Conservation (phyloP, 768 basidiomycete genomes). For the Lentinula sp. region DNA sequence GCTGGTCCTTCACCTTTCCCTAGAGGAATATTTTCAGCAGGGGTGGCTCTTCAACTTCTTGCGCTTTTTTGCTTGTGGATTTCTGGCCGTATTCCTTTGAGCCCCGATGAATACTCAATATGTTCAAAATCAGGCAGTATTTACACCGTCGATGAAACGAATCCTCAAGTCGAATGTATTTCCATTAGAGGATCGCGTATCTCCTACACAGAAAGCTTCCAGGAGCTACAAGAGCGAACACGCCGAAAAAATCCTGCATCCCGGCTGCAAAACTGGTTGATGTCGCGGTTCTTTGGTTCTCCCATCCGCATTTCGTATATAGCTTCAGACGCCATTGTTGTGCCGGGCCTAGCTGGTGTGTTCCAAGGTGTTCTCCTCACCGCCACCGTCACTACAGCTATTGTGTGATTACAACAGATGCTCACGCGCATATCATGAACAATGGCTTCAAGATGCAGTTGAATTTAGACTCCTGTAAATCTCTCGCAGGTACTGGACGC, state of each 20-base stretch:
- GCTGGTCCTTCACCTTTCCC: background rate
- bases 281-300: slow-evolving; percentile 7
- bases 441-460: slow-evolving; percentile 71
- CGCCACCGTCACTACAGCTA: background rate
- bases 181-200: slow-evolving; percentile 44
- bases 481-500: slow-evolving; percentile 45
- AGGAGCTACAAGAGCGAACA: background rate
- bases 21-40: background rate
- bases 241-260: background rate
- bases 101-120: slow-evolving; percentile 39
- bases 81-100: background rate
- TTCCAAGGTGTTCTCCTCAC: background rate
- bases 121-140: slow-evolving; percentile 49
- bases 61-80: background rate
- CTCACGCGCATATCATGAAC: slow-evolving; percentile 72
- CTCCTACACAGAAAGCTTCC: slow-evolving; percentile 36
- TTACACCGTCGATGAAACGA: slow-evolving; percentile 60
- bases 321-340: slow-evolving; percentile 37
- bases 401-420: slow-evolving; percentile 38
- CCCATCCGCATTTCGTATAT: slow-evolving; percentile 9
- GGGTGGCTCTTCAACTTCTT: background rate
- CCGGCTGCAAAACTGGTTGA: background rate
- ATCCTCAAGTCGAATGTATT: slow-evolving; percentile 57
- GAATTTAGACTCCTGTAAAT: slow-evolving; percentile 49
- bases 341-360: slow-evolving; percentile 71